These are phyloP conservation scores for Gliomastix tumulicola DNA, from an alignment of 2,329 filamentous ascomycete species.

Conservation along the genomic window DNA sequence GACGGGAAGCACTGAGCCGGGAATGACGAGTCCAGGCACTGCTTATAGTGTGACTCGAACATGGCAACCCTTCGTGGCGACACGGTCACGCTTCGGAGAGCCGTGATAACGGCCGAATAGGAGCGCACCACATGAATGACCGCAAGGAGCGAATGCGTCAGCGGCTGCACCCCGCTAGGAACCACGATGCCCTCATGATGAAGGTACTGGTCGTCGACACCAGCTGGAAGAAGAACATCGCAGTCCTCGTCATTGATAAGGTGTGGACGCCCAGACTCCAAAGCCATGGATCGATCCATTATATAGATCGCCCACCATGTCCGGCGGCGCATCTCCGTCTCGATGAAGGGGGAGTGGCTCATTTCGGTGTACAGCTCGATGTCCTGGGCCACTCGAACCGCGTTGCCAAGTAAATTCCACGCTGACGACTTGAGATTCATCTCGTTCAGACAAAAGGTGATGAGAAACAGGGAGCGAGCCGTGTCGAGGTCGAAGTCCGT, in stretches of 20 bases:
- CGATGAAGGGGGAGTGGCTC: conserved; percentile 65
- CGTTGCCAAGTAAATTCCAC: conserved; percentile 77
- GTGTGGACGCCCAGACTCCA: conserved; percentile 75
- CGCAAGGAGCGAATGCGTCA: conserved; percentile 67
- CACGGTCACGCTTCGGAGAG: conserved; percentile 61
- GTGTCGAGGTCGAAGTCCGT: conserved; percentile 72
- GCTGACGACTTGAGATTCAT: conserved; percentile 80
- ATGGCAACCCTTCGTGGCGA: conserved; percentile 61
- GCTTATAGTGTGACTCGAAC: conserved; percentile 74
- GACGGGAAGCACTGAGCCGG: conserved; percentile 66
- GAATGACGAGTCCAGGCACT: conserved; percentile 70
- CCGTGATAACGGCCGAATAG: conserved; percentile 65
- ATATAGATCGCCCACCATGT: conserved; percentile 95
- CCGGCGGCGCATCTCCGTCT: conserved; percentile 78
- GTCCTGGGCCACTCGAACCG: conserved; percentile 76
- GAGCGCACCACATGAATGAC: conserved; percentile 77
- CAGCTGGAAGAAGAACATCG: conserved; percentile 72
- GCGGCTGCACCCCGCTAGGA: conserved; percentile 42
- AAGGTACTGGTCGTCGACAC: conserved; percentile 75
- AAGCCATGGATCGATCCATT: conserved; percentile 72
- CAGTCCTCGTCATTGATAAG: conserved; percentile 85
- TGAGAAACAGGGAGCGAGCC: conserved; percentile 63
- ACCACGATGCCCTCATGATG: conserved; percentile 48
- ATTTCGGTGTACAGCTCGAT: conserved; percentile 73
- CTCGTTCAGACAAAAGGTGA: conserved; percentile 76